Conservation (phyloP, 164 flowering plant species). For the Annona squamosa region DNA sequence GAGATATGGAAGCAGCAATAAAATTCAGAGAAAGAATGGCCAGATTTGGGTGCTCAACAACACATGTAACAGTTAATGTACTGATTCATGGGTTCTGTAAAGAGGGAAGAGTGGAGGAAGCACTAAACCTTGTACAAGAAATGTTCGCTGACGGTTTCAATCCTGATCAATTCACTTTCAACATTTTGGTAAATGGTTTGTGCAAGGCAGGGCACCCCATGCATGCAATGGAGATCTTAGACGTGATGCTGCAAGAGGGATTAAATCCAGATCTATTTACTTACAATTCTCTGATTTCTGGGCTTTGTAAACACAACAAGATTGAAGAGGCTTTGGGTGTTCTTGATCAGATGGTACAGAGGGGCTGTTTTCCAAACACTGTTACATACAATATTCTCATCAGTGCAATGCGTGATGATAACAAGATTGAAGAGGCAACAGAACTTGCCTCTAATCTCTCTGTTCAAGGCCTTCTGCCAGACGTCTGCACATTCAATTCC, state of each 20-base stretch:
- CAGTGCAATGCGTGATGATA: constrained; percentile 64
- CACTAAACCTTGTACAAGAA: constrained; percentile 49
- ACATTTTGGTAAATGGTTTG: constrained; percentile 69
- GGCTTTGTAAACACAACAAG: constrained; percentile 61
- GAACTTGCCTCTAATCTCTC: constrained; percentile 53
- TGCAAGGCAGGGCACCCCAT: constrained; percentile 62
- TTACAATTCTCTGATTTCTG: constrained; percentile 68
- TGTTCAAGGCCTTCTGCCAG: constrained; percentile 64
- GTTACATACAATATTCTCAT: constrained; percentile 77
- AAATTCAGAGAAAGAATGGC: constrained; percentile 62
- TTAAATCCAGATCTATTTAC: constrained; percentile 71
- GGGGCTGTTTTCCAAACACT: constrained; percentile 59
- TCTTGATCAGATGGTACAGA: constrained; percentile 54
- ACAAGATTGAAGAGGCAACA: constrained; percentile 64
- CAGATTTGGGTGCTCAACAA: constrained; percentile 34
- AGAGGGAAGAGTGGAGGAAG: constrained; percentile 60
- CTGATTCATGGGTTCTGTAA: constrained; percentile 77
- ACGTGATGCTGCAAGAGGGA: constrained; percentile 79
- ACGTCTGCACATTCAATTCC: constrained; percentile 74
- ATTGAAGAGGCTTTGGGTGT: constrained; percentile 59
- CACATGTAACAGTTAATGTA: constrained; percentile 53
- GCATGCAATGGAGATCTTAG: constrained; percentile 72
- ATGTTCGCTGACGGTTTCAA: constrained; percentile 50
- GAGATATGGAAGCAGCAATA: constrained; percentile 66
- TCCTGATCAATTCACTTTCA: constrained; percentile 71